These are phyloP conservation scores for Exophiala sp. DNA, from an alignment of 2,329 filamentous ascomycete genomes.

Conservation along the genomic window DNA sequence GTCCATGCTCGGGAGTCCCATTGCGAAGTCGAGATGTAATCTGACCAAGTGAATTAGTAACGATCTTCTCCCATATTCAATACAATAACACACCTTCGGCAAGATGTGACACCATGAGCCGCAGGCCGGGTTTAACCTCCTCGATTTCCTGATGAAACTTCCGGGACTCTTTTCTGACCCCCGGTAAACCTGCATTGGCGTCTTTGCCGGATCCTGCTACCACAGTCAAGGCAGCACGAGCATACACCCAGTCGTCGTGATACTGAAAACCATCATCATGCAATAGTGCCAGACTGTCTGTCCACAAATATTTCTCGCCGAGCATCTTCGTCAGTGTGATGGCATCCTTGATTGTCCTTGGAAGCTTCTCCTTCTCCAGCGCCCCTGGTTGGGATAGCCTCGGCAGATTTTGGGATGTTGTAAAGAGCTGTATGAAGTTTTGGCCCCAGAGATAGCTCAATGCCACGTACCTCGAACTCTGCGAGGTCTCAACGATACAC, in stretches of 20 bases:
- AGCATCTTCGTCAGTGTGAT: slow-evolving; percentile 28
- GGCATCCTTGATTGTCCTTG: slow-evolving; percentile 29
- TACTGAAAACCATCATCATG: slow-evolving; percentile 29
- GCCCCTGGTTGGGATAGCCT: slow-evolving; percentile 25
- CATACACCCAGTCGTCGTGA: slow-evolving; percentile 30
- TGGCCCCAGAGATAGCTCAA: slow-evolving; percentile 31
- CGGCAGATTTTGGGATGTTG: slow-evolving; percentile 25
- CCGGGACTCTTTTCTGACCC: slow-evolving; percentile 28
- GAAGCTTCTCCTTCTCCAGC: slow-evolving; percentile 26
- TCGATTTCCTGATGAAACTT: slow-evolving; percentile 29
- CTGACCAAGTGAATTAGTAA: slow-evolving; percentile 9
- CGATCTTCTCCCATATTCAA: background rate
- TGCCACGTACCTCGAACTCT: slow-evolving; percentile 26
- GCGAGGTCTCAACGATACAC: slow-evolving; percentile 25
- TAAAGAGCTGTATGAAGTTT: slow-evolving; percentile 28
- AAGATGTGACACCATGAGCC: slow-evolving; percentile 29
- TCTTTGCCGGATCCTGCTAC: slow-evolving; percentile 27
- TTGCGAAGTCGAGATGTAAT: slow-evolving; percentile 30
- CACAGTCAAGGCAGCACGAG: slow-evolving; percentile 24
- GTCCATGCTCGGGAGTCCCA: slow-evolving; percentile 39
- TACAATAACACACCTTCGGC: slow-evolving; percentile 22
- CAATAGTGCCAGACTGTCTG: slow-evolving; percentile 28
- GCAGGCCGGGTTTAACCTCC: slow-evolving; percentile 26
- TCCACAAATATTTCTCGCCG: slow-evolving; percentile 29
- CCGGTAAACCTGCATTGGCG: slow-evolving; percentile 29